phyloP scores from a whole-genome alignment of 768 basidiomycete genomes.

The Panaeolus cyanescens region DNA sequence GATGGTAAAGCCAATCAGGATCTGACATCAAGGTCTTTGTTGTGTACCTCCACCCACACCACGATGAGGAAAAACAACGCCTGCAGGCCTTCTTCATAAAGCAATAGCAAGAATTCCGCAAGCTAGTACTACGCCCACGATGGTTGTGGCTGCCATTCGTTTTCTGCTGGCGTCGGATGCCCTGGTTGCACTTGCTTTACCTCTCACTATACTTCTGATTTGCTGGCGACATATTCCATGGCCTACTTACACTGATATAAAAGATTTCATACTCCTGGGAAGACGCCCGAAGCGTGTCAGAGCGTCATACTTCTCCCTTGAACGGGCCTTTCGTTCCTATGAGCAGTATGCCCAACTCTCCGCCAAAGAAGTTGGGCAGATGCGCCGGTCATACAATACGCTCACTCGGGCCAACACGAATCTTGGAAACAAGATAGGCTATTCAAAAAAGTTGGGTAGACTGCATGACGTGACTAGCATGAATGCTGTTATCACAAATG shows the following conservation, averaged over 20 bases:
- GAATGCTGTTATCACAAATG: constrained; percentile 39
- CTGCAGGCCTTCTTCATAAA: background rate
- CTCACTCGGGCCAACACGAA: constrained; percentile 48
- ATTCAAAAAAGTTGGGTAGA: constrained; percentile 51
- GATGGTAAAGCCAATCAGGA: background rate
- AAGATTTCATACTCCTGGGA: background rate
- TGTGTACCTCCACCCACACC: background rate
- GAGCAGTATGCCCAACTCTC: constrained; percentile 44
- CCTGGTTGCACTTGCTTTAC: background rate
- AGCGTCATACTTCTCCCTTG: constrained; percentile 43
- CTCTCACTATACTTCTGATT: constrained; percentile 1
- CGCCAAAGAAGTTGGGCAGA: constrained; percentile 37
- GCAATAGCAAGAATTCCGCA: background rate
- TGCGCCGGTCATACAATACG: constrained; percentile 44
- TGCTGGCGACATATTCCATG: constrained; percentile 1
- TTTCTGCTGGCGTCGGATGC: background rate
- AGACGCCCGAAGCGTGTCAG: constrained; percentile 15
- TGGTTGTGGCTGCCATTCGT: constrained; percentile 1
- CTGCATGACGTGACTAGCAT: constrained; percentile 41
- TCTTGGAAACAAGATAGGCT: constrained; percentile 53
- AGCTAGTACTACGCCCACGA: background rate
- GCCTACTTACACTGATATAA: background rate
- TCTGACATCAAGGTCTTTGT: background rate
- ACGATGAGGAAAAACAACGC: background rate
- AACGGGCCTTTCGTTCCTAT: constrained; percentile 46